Evolutionary conservation across 2,329 filamentous ascomycete species (phyloP).

Genomic region (Botrytis deweyae): DNA sequence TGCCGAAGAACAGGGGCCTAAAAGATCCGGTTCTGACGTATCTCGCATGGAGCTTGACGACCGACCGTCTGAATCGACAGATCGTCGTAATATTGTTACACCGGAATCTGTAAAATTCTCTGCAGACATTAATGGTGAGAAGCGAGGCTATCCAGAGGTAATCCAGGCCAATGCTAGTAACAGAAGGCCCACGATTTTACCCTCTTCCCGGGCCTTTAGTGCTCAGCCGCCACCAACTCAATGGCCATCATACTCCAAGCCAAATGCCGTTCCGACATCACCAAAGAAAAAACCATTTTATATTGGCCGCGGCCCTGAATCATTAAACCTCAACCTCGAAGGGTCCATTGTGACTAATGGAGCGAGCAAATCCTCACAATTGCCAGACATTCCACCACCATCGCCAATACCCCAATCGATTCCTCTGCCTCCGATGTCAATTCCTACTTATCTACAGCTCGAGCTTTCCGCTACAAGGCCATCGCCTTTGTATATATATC

Average conservation of each 20-base stretch:
- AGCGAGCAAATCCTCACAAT: constrained; percentile 23
- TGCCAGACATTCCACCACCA: constrained; percentile 26
- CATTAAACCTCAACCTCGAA: constrained; percentile 32
- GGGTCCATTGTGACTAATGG: constrained; percentile 4
- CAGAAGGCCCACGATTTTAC: constrained; percentile 33
- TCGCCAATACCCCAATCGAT: constrained; percentile 52
- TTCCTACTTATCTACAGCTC: constrained; percentile 63
- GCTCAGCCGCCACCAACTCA: constrained; percentile 29
- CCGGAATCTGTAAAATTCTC: constrained; percentile 25
- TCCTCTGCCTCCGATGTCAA: constrained; percentile 64
- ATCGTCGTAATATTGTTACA: constrained; percentile 22
- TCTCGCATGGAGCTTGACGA: constrained; percentile 26
- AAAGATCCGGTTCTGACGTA: constrained; percentile 27
- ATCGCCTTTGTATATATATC: constrained; percentile 65
- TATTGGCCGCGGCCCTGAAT: constrained; percentile 32
- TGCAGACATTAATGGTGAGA: constrained; percentile 25
- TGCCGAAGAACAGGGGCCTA: constrained; percentile 30
- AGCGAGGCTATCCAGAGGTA: constrained; percentile 25
- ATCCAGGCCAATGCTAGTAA: constrained; percentile 23
- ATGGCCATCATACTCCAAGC: constrained; percentile 31
- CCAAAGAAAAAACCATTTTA: constrained; percentile 34
- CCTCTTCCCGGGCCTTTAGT: constrained; percentile 35
- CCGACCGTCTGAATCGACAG: constrained; percentile 6
- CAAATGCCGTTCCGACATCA: constrained; percentile 28
- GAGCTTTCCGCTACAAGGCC: constrained; percentile 62